These are phyloP conservation scores for Russula compacta DNA, from an alignment of 768 basidiomycete genomes.

Conservation along the genomic window DNA sequence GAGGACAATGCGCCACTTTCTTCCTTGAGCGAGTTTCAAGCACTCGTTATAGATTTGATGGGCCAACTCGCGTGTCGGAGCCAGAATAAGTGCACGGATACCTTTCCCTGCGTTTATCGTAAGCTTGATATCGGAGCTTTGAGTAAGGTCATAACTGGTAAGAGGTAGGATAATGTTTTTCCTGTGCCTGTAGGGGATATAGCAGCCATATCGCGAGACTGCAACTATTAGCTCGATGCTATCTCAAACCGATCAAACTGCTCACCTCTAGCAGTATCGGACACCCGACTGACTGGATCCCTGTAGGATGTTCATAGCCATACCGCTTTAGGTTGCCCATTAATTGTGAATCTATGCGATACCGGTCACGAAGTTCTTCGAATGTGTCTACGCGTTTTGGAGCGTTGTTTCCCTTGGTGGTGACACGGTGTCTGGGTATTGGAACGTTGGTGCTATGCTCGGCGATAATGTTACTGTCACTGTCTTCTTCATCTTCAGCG, in stretches of 20 bases:
- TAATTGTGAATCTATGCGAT: constrained; percentile 49
- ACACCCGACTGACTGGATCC: constrained; percentile 70
- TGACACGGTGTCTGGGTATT: constrained; percentile 51
- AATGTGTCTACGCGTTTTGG: constrained; percentile 55
- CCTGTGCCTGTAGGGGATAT: constrained; percentile 97
- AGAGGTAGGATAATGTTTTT: constrained; percentile 88
- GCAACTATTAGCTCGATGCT: background rate
- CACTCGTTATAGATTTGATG: constrained; percentile 93
- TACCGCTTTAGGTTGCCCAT: constrained; percentile 53
- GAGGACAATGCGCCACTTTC: constrained; percentile 74
- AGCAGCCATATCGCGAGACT: constrained; percentile 83
- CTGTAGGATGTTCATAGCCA: constrained; percentile 63
- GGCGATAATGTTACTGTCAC: constrained; percentile 20
- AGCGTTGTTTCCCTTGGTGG: constrained; percentile 62
- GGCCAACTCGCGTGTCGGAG: constrained; percentile 92
- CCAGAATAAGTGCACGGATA: constrained; percentile 71
- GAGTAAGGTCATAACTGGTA: constrained; percentile 66
- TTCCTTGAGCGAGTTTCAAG: constrained; percentile 66
- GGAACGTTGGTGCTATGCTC: constrained; percentile 22
- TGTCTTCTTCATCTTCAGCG: constrained; percentile 23
- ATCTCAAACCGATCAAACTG: background rate
- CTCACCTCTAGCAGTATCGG: constrained; percentile 74
- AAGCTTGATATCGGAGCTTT: constrained; percentile 42
- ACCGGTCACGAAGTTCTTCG: constrained; percentile 46
- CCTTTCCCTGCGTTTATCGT: constrained; percentile 43